These are phyloP conservation scores for Torulaspora delbrueckii DNA, from an alignment of 805 yeast species.

Conservation along the genomic window DNA sequence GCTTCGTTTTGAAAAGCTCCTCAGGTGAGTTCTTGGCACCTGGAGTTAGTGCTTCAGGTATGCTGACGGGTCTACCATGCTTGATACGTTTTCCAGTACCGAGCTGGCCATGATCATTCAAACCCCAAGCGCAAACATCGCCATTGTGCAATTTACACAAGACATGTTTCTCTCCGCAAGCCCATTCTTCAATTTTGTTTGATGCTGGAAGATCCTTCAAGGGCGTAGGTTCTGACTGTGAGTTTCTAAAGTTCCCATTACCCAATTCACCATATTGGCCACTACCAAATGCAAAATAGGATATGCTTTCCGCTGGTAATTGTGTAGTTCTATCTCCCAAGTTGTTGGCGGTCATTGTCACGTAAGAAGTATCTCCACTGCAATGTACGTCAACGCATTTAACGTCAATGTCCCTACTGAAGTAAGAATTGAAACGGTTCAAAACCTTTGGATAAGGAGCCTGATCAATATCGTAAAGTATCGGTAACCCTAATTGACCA, in stretches of 20 bases:
- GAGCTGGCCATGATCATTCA: constrained; percentile 74
- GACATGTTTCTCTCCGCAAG: constrained; percentile 62
- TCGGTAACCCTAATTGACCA: constrained; percentile 80
- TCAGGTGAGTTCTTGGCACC: constrained; percentile 18
- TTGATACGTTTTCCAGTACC: constrained; percentile 76
- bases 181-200: constrained; percentile 45
- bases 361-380: constrained; percentile 61
- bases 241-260: constrained; percentile 66
- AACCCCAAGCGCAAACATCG: constrained; percentile 78
- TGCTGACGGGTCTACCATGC: constrained; percentile 46
- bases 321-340: constrained; percentile 17
- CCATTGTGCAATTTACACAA: constrained; percentile 55
- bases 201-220: constrained; percentile 44
- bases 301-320: constrained; percentile 30
- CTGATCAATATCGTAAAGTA: constrained; percentile 58
- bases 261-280: constrained; percentile 88
- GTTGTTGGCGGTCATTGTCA: constrained; percentile 33
- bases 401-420: constrained; percentile 41
- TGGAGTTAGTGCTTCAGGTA: constrained; percentile 61
- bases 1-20: constrained; percentile 35
- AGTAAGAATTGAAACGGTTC: constrained; percentile 38
- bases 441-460: constrained; percentile 65
- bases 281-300: constrained; percentile 66
- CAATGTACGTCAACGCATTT: constrained; percentile 56
- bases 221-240: constrained; percentile 60